phyloP scores from a whole-genome alignment of 768 basidiomycete species.

The Auricularia cornea region DNA sequence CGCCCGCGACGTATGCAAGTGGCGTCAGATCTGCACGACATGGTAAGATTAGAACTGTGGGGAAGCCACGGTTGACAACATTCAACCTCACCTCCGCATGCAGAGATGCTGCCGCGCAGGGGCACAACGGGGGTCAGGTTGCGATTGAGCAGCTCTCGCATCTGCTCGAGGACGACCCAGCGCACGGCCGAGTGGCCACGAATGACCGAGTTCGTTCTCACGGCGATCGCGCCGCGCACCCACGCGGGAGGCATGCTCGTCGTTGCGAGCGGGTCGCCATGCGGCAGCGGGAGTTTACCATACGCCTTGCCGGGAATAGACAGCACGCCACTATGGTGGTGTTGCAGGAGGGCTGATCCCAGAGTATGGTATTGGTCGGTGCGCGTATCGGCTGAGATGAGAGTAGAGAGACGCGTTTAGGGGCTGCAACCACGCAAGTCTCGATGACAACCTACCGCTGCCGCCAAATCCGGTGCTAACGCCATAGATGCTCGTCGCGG shows the following conservation, averaged over 20 bases:
- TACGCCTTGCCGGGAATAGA: constrained; percentile 44
- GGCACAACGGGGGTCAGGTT: constrained; percentile 68
- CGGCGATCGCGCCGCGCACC: constrained; percentile 79
- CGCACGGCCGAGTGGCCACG: constrained; percentile 84
- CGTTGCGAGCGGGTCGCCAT: constrained; percentile 58
- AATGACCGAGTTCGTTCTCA: constrained; percentile 84
- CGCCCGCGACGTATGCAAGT: constrained; percentile 75
- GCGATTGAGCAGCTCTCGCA: constrained; percentile 60
- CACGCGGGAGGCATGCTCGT: constrained; percentile 78
- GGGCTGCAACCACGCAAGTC: constrained; percentile 7
- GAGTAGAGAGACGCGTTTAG: constrained; percentile 6
- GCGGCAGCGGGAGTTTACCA: constrained; percentile 37
- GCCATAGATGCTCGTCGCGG: constrained; percentile 69
- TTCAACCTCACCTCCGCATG: constrained; percentile 66
- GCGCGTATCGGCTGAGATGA: constrained; percentile 60
- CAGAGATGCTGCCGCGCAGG: constrained; percentile 73
- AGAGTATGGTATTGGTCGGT: constrained; percentile 66
- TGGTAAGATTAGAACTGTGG: neutral
- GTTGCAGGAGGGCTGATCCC: constrained; percentile 76
- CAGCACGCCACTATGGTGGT: constrained; percentile 69
- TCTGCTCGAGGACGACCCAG: constrained; percentile 70
- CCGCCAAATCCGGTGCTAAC: constrained; percentile 85
- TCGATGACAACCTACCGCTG: constrained; percentile 36
- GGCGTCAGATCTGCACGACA: constrained; percentile 56
- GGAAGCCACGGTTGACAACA: constrained; percentile 5